Evolutionary conservation across 2,329 filamentous ascomycete species (phyloP).

Genomic region (Blastomyces percursus): DNA sequence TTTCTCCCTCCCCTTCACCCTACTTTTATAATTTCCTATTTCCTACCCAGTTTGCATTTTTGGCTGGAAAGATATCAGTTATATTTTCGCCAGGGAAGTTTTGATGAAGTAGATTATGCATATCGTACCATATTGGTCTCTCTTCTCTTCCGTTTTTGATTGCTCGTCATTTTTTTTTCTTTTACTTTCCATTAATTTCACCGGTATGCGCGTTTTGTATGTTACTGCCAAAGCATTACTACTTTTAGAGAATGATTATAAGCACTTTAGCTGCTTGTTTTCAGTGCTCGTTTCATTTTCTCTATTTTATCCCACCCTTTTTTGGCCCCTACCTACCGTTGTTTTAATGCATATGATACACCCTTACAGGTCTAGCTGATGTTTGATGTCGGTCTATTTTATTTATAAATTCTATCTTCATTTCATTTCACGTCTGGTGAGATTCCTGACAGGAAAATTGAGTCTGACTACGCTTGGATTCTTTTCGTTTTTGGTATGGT

Average conservation of each 20-base stretch:
- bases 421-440: background rate
- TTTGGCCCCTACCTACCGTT: background rate
- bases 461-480: background rate
- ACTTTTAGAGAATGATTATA: background rate
- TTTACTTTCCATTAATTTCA: background rate
- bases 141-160: background rate
- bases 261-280: background rate
- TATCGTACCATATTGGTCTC: background rate
- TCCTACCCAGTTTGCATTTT: background rate
- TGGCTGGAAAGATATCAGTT: background rate
- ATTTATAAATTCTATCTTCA: background rate
- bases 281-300: background rate
- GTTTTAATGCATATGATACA: background rate
- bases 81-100: background rate
- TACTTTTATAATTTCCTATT: background rate
- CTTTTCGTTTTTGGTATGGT: background rate
- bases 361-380: background rate
- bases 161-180: background rate
- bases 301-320: background rate
- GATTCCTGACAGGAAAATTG: background rate
- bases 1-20: conserved; percentile 4
- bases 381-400: background rate
- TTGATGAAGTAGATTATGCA: background rate
- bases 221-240: background rate
- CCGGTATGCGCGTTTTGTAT: background rate